Evolutionary conservation across 2,329 filamentous ascomycete genomes (phyloP).

Genomic region (Trichoderma aggressivum): DNA sequence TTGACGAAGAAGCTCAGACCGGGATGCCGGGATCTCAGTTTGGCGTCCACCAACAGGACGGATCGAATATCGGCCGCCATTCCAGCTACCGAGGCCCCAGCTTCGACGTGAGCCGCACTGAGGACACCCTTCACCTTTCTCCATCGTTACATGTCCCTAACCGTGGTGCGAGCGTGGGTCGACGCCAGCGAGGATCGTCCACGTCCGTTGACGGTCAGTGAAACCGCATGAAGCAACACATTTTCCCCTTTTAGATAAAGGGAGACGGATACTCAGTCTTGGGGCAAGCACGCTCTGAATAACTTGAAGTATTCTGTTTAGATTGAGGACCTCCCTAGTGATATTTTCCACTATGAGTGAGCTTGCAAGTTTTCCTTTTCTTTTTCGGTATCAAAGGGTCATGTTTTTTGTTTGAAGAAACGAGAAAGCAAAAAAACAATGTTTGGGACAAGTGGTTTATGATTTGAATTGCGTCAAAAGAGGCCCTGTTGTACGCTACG

Average conservation of each 20-base stretch:
- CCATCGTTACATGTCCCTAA: conserved; percentile 16
- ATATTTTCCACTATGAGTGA: neutral
- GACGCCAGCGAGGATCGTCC: conserved; percentile 62
- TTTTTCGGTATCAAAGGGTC: neutral
- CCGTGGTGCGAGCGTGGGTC: conserved; percentile 20
- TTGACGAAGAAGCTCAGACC: conserved; percentile 44
- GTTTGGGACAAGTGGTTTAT: neutral
- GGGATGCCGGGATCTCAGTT: conserved; percentile 33
- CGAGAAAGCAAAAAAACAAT: neutral
- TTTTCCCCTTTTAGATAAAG: neutral
- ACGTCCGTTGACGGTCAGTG: conserved; percentile 52
- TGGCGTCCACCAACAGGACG: conserved; percentile 27
- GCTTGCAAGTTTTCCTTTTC: neutral
- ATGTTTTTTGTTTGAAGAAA: neutral
- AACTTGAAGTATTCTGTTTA: conserved; percentile 65
- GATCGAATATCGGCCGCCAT: conserved; percentile 7
- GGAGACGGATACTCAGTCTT: neutral
- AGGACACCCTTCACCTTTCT: conserved; percentile 20
- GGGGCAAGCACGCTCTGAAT: conserved; percentile 49
- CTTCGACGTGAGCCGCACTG: conserved; percentile 19
- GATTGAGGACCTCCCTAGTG: neutral
- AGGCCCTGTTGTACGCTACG: conserved; percentile 1
- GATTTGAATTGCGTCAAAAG: conserved; percentile 32
- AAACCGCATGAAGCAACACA: neutral
- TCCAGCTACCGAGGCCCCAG: conserved; percentile 14